These are phyloP conservation scores for Hippophae gyantsensis DNA, from an alignment of 306 rosid genomes.

Conservation along the genomic window DNA sequence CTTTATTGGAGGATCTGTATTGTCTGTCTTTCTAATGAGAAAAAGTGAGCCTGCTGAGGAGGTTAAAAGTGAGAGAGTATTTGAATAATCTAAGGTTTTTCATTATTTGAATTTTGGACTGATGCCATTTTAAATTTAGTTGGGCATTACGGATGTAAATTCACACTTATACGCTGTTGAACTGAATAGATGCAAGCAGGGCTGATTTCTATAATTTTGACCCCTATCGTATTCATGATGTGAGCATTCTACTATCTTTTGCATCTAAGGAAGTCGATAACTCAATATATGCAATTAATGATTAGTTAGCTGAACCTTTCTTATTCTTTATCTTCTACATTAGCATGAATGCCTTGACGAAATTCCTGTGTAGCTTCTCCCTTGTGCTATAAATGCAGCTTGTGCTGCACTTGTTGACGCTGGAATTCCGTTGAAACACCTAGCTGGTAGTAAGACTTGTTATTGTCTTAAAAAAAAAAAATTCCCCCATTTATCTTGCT, in stretches of 20 bases:
- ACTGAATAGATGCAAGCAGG: background rate
- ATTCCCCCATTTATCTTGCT: slow-evolving; percentile 10
- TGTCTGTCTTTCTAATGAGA: too few species aligned
- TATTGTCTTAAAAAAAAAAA: slow-evolving; percentile 3
- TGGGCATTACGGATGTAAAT: too few species aligned
- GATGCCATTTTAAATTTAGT: too few species aligned
- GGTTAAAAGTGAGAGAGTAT: too few species aligned
- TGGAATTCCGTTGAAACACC: slow-evolving; percentile 85
- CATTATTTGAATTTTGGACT: too few species aligned
- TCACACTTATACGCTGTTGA: too few species aligned
- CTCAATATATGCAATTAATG: background rate
- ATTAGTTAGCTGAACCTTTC: background rate
- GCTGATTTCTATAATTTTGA: too few species aligned
- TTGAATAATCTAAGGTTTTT: too few species aligned
- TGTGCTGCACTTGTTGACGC: slow-evolving; percentile 92
- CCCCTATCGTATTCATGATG: background rate
- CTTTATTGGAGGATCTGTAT: too few species aligned
- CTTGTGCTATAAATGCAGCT: slow-evolving; percentile 90
- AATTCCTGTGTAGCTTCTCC: slow-evolving; percentile 52
- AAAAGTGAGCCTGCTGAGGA: too few species aligned
- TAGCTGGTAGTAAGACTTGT: slow-evolving; percentile 57
- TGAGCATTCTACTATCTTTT: background rate
- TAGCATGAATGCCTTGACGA: slow-evolving; percentile 35
- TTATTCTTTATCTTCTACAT: background rate
- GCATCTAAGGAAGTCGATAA: background rate